Evolutionary conservation across 345 rosid species (phyloP).

Genomic region (Mallotus nudiflorus): DNA sequence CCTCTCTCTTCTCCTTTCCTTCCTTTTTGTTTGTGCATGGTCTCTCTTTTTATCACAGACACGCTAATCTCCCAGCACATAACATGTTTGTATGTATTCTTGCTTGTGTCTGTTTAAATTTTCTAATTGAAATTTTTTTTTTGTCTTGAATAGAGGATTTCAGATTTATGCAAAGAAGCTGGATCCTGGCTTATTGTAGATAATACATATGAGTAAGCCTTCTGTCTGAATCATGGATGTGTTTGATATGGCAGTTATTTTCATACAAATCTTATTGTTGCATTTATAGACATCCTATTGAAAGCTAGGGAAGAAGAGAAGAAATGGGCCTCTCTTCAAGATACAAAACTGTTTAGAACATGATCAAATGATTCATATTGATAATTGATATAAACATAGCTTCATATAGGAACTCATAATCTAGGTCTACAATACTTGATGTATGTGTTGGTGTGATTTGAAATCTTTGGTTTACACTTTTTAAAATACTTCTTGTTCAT

Average conservation of each 20-base stretch:
- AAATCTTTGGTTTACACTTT: not conserved
- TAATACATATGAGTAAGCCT: constrained; percentile 92
- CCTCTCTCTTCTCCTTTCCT: not conserved
- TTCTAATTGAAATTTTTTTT: constrained; percentile 16
- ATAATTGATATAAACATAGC: not conserved
- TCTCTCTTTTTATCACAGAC: not conserved
- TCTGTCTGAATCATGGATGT: constrained; percentile 11
- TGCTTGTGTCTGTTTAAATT: not conserved
- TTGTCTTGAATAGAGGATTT: constrained; percentile 65
- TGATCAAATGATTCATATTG: not conserved
- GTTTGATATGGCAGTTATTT: not conserved
- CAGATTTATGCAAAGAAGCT: constrained; percentile 70
- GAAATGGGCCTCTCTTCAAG: not conserved
- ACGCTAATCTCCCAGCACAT: not conserved
- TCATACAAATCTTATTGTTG: not conserved
- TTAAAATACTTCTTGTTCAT: not conserved
- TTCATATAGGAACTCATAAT: not conserved
- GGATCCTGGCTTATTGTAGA: constrained; percentile 98
- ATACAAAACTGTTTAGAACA: not conserved
- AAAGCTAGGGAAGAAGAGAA: not conserved
- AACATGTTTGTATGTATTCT: not conserved
- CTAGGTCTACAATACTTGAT: no score
- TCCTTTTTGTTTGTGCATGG: not conserved
- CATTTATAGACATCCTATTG: not conserved
- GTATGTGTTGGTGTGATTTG: no score